Base-by-base conservation (phyloP, 306 rosid species). In the barrel medic (Medicago truncatula) region DNA sequence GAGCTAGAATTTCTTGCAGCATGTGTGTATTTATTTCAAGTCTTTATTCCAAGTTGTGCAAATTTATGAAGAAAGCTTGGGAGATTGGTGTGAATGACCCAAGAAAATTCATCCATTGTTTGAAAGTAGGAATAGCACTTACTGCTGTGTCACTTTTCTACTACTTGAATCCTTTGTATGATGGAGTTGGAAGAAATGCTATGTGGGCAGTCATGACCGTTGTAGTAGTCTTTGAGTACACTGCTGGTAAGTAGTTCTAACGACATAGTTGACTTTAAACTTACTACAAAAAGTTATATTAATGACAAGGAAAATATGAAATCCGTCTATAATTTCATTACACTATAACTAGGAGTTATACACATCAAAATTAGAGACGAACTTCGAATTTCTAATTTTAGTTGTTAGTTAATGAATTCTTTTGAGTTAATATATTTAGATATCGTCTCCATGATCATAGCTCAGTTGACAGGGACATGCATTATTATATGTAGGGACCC, bases 171-270 rank as follows among this genome's bases (percentile, higher is more conserved):
- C 96, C 99, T 82, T 71, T 95, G 74, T 82, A 93, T 40, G 81
- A 90, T 34, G 90, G 95, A 16, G 85, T 89, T 81, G 97, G 98
- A 66, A 90, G 90, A 64, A 90, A 79, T 84, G 85, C 95, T 65
- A 93, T 90, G 90, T 93, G 98, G 98, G 92, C 90, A 0, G 76
- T 93, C 38, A 85, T 93, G 95, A 93, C 97, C 11, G 96, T 93
- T 16, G 84, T 93, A 31, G 93, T 93, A 23, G 94, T 87, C 9
- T 89, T 89, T 63, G 98, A 93, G 59, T 70, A 80, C 80, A 82
- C 82, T 0, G 93, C 91, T 0, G 98, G 96, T 94, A 73, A 7
- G 88, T 78, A 56, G 15, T 66, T 4, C 31, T 52, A 13, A 3
- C 4, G 0, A n/a, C 28, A 25, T 25, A 25, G 28, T 25, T 28